These are phyloP conservation scores for Geum urbanum DNA, from an alignment of 306 rosid genomes.

Conservation along the genomic window DNA sequence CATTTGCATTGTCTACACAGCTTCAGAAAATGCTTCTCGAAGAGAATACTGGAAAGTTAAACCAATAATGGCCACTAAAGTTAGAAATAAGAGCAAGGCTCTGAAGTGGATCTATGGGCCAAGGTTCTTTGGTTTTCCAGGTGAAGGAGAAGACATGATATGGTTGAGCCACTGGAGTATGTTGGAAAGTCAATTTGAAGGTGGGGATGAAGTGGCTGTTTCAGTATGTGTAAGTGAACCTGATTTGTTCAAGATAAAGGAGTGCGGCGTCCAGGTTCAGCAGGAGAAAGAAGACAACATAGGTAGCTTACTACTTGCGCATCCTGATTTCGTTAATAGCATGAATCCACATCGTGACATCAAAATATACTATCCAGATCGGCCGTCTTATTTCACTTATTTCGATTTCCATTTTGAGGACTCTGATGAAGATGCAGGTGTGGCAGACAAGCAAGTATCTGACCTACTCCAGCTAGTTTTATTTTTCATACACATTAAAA, in stretches of 20 bases:
- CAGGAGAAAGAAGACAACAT: not conserved
- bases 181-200: not conserved
- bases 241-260: not conserved
- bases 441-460: not conserved
- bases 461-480: not conserved
- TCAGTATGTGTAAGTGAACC: not conserved
- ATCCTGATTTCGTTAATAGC: too few species aligned
- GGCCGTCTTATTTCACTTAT: too few species aligned
- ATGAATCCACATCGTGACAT: too few species aligned
- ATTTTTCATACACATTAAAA: not conserved
- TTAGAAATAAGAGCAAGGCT: slow-evolving; percentile 1
- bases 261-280: not conserved
- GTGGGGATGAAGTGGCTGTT: not conserved
- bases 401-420: not conserved
- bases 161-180: slow-evolving; percentile 7
- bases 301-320: too few species aligned
- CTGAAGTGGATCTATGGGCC: not conserved
- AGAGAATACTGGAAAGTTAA: too few species aligned
- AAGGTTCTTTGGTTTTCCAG: not conserved
- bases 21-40: not conserved
- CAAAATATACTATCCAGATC: too few species aligned
- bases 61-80: not conserved
- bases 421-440: not conserved
- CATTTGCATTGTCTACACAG: not conserved
- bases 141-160: slow-evolving; percentile 1